phyloP scores from a whole-genome alignment of 345 rosid genomes.

The Ceriops decandra region DNA sequence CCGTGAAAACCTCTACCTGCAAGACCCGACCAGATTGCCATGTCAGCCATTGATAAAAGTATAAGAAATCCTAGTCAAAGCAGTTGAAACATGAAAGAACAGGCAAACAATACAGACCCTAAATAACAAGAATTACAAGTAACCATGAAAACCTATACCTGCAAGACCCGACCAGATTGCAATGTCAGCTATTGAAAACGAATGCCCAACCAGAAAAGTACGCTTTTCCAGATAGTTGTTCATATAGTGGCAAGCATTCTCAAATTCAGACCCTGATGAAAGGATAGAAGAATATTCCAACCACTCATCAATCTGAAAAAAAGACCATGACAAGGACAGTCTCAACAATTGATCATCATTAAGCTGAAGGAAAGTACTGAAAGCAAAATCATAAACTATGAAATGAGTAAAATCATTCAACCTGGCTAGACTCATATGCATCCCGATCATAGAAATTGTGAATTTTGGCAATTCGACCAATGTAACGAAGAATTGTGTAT shows the following conservation, averaged over 20 bases:
- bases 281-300: conserved; percentile 64
- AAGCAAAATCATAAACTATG: background rate
- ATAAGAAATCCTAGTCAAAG: background rate
- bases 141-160: conserved; percentile 39
- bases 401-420: background rate
- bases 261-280: conserved; percentile 76
- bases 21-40: conserved; percentile 85
- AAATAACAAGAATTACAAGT: background rate
- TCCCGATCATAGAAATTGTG: conserved; percentile 47
- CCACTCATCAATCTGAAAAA: conserved; percentile 75
- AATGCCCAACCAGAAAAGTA: conserved; percentile 68
- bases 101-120: background rate
- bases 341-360: background rate
- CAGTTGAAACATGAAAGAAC: background rate
- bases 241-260: conserved; percentile 60
- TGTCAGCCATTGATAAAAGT: conserved; percentile 70
- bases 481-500: conserved; percentile 51
- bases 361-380: background rate
- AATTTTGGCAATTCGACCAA: conserved; percentile 50
- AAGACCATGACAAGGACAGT: background rate
- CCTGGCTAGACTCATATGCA: conserved; percentile 57
- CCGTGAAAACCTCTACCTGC: conserved; percentile 45
- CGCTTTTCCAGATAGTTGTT: conserved; percentile 46
- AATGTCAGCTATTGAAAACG: conserved; percentile 71
- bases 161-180: conserved; percentile 87